Evolutionary conservation across 768 basidiomycete species (phyloP).

Genomic region (Sarcodon sp.): DNA sequence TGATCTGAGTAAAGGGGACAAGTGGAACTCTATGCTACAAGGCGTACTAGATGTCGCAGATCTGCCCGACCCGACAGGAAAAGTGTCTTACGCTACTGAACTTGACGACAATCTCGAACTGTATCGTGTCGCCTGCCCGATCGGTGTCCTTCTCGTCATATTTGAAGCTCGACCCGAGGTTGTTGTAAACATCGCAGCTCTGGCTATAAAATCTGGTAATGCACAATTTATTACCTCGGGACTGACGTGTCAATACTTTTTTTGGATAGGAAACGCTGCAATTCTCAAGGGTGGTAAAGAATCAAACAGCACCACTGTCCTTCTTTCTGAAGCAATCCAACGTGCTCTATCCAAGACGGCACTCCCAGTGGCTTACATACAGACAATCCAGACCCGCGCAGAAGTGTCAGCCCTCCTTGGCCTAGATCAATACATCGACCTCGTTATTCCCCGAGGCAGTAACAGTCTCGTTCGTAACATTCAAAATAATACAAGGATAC

Average conservation of each 20-base stretch:
- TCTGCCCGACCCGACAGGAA: slow-evolving; percentile 79
- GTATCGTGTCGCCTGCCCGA: slow-evolving; percentile 90
- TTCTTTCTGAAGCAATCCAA: slow-evolving; percentile 74
- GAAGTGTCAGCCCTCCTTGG: slow-evolving; percentile 82
- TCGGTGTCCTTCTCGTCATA: slow-evolving; percentile 91
- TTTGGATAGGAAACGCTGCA: slow-evolving; percentile 73
- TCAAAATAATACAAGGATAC: slow-evolving; percentile 81
- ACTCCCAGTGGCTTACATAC: slow-evolving; percentile 74
- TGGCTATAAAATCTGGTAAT: slow-evolving; percentile 94
- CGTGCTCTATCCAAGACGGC: slow-evolving; percentile 59
- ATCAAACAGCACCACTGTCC: slow-evolving; percentile 64
- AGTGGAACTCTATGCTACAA: slow-evolving; percentile 91
- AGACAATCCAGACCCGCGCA: slow-evolving; percentile 81
- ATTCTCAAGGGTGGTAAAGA: slow-evolving; percentile 98
- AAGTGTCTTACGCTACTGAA: slow-evolving; percentile 79
- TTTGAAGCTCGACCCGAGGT: slow-evolving; percentile 98
- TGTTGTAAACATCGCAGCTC: slow-evolving; percentile 89
- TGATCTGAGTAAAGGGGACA: slow-evolving; percentile 66
- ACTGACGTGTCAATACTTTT: not conserved
- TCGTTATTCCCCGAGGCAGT: slow-evolving; percentile 94
- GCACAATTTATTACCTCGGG: slow-evolving; percentile 9
- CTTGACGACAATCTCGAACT: slow-evolving; percentile 81
- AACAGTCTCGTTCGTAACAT: slow-evolving; percentile 83
- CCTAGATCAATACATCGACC: slow-evolving; percentile 87
- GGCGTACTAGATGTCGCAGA: slow-evolving; percentile 80